Base-by-base conservation (phyloP, 768 basidiomycete genomes). In the Sutorius australiensis region DNA sequence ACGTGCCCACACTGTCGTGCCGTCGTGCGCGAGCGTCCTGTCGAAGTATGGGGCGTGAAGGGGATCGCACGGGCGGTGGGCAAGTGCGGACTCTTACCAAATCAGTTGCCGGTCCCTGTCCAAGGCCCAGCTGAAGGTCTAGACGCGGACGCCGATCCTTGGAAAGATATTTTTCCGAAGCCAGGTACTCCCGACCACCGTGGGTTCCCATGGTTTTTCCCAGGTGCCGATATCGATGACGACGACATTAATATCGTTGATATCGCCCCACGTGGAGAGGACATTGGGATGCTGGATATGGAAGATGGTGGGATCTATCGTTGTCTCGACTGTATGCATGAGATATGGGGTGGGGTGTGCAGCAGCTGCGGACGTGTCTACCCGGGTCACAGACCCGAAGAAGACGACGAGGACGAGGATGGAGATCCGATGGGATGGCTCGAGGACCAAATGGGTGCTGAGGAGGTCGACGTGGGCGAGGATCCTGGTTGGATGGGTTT, bases 261-360 rank as follows among this genome's bases (percentile, higher is more conserved):
- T 46, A 21, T 57, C 16, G 53, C 48, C 4, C 61, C 46, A 59
- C 60, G 61, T 62, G 60, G 70, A 60, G 49, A 76, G 38, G 72
- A 76, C 27, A 69, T 83, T 59, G 87, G 88, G 0, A 80, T 86
- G 73, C 78, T 79, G 32, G 89, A 92, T 61, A 74, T 73, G 9
- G 87, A 89, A 57, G 89, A 91, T 53, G 87, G 84, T 11, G 86
- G 83, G 1, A 76, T 92, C n/a, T 85, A 82, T 61, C 78, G 89
- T 16, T 92, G 90, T 64, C 61, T 82, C 14, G 83, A 84, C 39
- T 92, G 89, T 57, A 78, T 83, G 75, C 82, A 91, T 61, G 90
- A 92, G 69, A 86, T 92, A 55, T 82, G 78, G 79, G 81, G 75
- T 54, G 86, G 86, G 1, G 64, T 75, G 19, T 92, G 90, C 62